These are phyloP conservation scores for Ampelocalamus luodianensis DNA, from an alignment of 176 grass and related monocot species.

Conservation along the genomic window DNA sequence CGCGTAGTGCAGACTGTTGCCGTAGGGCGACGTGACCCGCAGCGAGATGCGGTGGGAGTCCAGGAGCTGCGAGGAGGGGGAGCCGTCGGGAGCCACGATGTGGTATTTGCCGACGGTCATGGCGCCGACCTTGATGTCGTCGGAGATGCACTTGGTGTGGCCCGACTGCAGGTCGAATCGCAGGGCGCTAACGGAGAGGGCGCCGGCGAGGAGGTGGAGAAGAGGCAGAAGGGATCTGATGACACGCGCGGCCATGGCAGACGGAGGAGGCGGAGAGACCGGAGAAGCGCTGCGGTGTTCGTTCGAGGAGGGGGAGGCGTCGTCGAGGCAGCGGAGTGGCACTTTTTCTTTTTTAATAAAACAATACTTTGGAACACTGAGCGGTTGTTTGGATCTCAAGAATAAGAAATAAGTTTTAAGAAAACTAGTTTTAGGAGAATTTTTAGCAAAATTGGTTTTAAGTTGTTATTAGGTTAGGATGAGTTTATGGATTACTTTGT, in stretches of 20 bases:
- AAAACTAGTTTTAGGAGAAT: too few species aligned
- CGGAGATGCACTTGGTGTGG: slow-evolving; percentile 95
- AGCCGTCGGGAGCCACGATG: slow-evolving; percentile 59
- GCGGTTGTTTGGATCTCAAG: too few species aligned
- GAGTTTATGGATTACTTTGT: too few species aligned
- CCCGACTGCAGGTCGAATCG: slow-evolving; percentile 86
- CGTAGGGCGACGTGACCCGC: slow-evolving; percentile 91
- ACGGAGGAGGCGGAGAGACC: not conserved
- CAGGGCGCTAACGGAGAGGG: slow-evolving; percentile 41
- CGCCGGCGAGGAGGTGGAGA: not conserved
- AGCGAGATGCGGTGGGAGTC: slow-evolving; percentile 80
- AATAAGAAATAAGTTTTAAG: too few species aligned
- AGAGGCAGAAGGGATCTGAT: not conserved
- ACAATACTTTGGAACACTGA: too few species aligned
- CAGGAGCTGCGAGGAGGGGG: slow-evolving; percentile 65
- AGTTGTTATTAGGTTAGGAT: too few species aligned
- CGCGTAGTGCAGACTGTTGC: slow-evolving; percentile 82
- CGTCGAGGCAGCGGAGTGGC: too few species aligned
- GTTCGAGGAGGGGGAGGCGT: not conserved
- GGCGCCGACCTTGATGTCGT: slow-evolving; percentile 87
- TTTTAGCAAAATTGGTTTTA: too few species aligned
- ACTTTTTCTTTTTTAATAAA: too few species aligned
- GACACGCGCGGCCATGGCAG: slow-evolving; percentile 26
- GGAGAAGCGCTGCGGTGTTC: not conserved
- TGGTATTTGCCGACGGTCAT: slow-evolving; percentile 94